Evolutionary conservation across 805 yeast species (phyloP).

Genomic region (Saturnispora sanitii): DNA sequence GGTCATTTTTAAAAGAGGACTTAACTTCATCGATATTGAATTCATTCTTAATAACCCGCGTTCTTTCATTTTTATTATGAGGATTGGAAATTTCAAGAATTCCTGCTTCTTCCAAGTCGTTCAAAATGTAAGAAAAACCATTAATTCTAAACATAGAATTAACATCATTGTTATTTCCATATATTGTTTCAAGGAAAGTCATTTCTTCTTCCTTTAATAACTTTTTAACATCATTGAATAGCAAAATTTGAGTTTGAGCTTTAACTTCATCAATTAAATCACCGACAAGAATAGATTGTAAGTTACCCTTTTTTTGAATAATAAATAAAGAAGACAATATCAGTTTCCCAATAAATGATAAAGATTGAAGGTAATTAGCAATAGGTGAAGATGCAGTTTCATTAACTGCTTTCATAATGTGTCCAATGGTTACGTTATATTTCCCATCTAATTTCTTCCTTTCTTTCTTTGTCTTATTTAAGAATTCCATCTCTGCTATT

Average conservation of each 20-base stretch:
- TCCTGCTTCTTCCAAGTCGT: conserved; percentile 73
- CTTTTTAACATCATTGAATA: conserved; percentile 24
- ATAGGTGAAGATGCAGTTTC: conserved; percentile 73
- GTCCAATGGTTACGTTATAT: conserved; percentile 56
- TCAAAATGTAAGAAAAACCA: conserved; percentile 50
- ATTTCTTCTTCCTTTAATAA: conserved; percentile 17
- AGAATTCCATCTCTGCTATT: conserved; percentile 60
- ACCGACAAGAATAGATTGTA: conserved; percentile 58
- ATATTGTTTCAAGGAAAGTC: conserved; percentile 20
- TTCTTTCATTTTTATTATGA: conserved; percentile 56
- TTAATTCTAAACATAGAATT: conserved; percentile 37
- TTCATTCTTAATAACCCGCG: conserved; percentile 53
- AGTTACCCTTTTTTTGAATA: conserved; percentile 53
- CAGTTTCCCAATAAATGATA: conserved; percentile 64
- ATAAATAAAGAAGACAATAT: conserved; percentile 58
- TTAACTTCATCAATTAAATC: conserved; percentile 72
- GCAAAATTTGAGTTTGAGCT: conserved; percentile 23
- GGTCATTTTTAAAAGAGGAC: conserved; percentile 50
- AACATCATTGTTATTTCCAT: conserved; percentile 14
- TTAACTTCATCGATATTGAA: conserved; percentile 62
- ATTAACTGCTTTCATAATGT: conserved; percentile 68
- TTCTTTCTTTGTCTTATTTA: conserved; percentile 25
- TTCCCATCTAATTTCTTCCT: conserved; percentile 26
- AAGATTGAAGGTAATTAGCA: conserved; percentile 42
- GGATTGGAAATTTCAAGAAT: conserved; percentile 63